Evolutionary conservation across 2,329 filamentous ascomycete genomes (phyloP).

Genomic region (Arthrobotrys musiformis): DNA sequence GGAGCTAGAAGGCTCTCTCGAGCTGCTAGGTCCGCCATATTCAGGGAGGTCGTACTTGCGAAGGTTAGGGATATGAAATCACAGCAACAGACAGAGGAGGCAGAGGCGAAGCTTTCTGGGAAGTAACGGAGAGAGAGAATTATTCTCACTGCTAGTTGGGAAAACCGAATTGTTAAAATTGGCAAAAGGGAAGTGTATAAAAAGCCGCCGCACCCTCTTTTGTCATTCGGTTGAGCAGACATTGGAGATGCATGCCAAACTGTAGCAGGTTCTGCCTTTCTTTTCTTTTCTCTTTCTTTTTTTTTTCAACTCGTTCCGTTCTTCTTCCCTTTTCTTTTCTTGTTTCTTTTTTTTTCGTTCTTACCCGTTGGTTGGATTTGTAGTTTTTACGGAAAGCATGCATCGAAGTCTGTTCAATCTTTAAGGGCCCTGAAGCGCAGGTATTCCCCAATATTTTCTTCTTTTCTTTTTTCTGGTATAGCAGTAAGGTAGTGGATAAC

Average conservation of each 20-base stretch:
- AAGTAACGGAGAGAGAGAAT: constrained; percentile 13
- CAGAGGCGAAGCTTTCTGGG: constrained; percentile 63
- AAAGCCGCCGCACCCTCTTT: constrained; percentile 11
- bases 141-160: background rate
- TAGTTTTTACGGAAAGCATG: constrained; percentile 44
- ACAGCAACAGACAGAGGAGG: constrained; percentile 77
- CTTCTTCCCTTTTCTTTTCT: constrained; percentile 1
- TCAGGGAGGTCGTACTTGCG: constrained; percentile 91
- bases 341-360: constrained; percentile 3
- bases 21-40: constrained; percentile 73
- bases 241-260: constrained; percentile 34
- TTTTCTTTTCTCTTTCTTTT: constrained; percentile 33
- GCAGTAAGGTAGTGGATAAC: constrained; percentile 28
- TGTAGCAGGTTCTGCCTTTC: constrained; percentile 55
- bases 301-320: constrained; percentile 7
- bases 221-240: constrained; percentile 27
- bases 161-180: background rate
- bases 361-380: constrained; percentile 27
- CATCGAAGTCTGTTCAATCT: constrained; percentile 51
- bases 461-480: constrained; percentile 3
- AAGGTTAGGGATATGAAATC: constrained; percentile 94
- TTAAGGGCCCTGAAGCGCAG: constrained; percentile 5
- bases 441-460: background rate
- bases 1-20: constrained; percentile 66
- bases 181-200: constrained; percentile 20